A percentile compares a stretch with the other conserved stretches of the same genome.
Conservation (phyloP, 2,329 filamentous ascomycete genomes). For the Alternaria sp. region DNA sequence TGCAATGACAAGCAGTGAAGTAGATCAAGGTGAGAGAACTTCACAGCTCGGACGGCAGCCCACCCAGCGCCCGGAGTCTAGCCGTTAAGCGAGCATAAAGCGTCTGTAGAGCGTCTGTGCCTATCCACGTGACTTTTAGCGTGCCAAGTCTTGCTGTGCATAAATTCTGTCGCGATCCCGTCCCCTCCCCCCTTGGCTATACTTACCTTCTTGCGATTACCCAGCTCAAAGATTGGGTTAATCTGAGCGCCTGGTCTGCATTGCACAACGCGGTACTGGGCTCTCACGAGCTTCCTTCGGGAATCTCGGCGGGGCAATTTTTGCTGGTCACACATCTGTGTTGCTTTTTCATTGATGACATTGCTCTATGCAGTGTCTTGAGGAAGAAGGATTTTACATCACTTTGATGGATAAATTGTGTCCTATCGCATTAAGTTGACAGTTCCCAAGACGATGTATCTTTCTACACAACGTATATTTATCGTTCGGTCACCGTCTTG, state of each 20-base stretch:
- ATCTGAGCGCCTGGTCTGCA: slow-evolving; percentile 42
- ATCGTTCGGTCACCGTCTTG: not conserved
- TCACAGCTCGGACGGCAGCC: not conserved
- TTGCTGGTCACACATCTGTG: slow-evolving; percentile 27
- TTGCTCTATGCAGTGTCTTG: slow-evolving; percentile 40
- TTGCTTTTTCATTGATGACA: slow-evolving; percentile 47
- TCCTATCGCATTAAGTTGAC: accelerated
- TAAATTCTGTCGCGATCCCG: not conserved
- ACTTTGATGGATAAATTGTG: not conserved
- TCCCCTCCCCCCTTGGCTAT: too few species aligned
- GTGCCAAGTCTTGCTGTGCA: not conserved
- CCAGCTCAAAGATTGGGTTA: slow-evolving; percentile 40
- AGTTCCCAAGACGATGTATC: not conserved
- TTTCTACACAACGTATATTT: not conserved
- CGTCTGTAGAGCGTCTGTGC: not conserved
- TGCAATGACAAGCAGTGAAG: slow-evolving; percentile 1
- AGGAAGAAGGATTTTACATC: slow-evolving; percentile 39
- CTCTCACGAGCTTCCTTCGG: slow-evolving; percentile 43
- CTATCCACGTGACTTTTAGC: not conserved
- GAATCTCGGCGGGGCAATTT: slow-evolving; percentile 44
- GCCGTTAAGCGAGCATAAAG: not conserved
- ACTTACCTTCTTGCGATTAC: slow-evolving; percentile 38
- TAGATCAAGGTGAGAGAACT: slow-evolving; percentile 3
- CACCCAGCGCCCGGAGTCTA: not conserved
- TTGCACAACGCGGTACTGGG: slow-evolving; percentile 47